Evolutionary conservation across 2,329 filamentous ascomycete species (phyloP), one percentile per base, ranked within the genome.

Genomic region (Cytospora piceicola): DNA sequence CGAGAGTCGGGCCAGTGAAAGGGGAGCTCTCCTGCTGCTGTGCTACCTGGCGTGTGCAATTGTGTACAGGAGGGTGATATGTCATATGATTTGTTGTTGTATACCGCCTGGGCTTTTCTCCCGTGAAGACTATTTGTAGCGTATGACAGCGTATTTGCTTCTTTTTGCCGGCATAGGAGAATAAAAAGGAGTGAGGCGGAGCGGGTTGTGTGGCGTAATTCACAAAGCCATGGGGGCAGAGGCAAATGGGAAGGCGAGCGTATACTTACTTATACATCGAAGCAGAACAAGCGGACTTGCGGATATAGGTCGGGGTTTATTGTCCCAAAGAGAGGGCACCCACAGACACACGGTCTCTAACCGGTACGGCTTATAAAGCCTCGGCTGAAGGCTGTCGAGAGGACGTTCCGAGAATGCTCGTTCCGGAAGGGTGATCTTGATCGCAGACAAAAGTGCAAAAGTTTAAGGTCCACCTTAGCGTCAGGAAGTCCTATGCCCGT

Each of bases 191-290:
- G 32, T 34, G 32, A 34, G 49, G 62, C 54, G 51, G 55, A 29
- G 54, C 29, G 52, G 55, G 32, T 27, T 36, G 58, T 27, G 53
- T 24, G 24, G 32, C 15, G 20, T 56, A 27, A 32, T 29, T 8
- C 5, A 8, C 2, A 2, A 34, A 34, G 11, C 32, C 32, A 34
- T 12, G 32, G 32, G 49, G 36, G 36, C 27, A 54, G 54, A 53
- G 46, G 54, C 22, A 54, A 60, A 59, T 22, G 64, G 55, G 61
- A 51, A 34, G 61, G 56, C 39, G 49, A 61, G 36, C 5, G n/a
- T 51, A 61, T 61, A 65, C 63, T 65, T 61, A 65, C 63, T 65
- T 65, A 65, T 65, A 65, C 34, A 42, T 59, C 30, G 39, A 64
- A 39, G 32, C 32, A 56, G n/a, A 56, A 20, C 20, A 4, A 3